Base-by-base conservation (phyloP, 108 stramenopile species). In the Ochromonas danica region DNA sequence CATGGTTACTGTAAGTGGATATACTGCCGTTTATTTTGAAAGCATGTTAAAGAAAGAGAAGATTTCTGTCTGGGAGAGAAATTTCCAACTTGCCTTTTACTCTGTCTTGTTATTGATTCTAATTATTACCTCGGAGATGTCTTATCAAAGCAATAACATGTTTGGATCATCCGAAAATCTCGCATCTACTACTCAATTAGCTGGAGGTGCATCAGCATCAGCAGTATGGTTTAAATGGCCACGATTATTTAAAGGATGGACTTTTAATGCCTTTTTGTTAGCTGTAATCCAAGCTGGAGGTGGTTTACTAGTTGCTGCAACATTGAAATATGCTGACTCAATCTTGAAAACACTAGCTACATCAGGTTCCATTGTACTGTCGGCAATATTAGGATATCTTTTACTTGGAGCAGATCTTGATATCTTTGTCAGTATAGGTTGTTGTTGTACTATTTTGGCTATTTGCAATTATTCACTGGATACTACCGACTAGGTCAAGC, bases 1-100 rank as follows among this genome's bases (percentile, higher is more conserved):
- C 62, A 94, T 94, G 85, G 93, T 96, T 1, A 89, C 90, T 0
- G 62, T 96, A 45, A 90, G 89, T 77, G 95, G 95, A 43, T 96
- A 94, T 83, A 91, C 93, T 10, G 92, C 92, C 51, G 93, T 95
- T 45, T 96, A 95, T 85, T 95, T 96, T 81, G 94, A 95, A 87
- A 93, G 92, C 82, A 92, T 93, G 45, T 86, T 96, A 65, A 89
- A 89, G 84, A 83, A 89, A 0, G 84, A 90, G 71, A 87, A 90
- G 71, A 65, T 94, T 61, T 85, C 85, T 39, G 91, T 96, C 61
- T 95, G 93, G 93, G 93, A 94, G 82, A 90, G 95, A 35, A 95
- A 95, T 83, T 94, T 93, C 79, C 95, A 95, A 82, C 77, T 87
- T 42, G 81, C 43, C 2, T 40, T 83, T 40, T 65, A 80, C 31